Evolutionary conservation across 2,329 filamentous ascomycete species (phyloP).

Genomic region (Nakataea oryzae): DNA sequence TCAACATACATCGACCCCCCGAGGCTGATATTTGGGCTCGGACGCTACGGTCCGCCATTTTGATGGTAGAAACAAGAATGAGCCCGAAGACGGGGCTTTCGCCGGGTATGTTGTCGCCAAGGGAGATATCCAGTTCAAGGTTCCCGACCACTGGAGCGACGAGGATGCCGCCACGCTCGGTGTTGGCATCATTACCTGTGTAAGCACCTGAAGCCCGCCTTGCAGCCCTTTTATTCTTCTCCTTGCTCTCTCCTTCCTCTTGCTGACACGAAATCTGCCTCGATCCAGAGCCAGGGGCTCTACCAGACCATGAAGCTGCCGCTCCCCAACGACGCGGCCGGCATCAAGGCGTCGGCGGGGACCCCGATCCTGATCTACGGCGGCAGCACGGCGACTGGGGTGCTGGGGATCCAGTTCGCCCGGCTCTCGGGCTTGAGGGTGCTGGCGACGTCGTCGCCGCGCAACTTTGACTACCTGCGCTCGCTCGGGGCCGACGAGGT

Average conservation of each 20-base stretch:
- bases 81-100: slow-evolving; percentile 32
- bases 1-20: neutral
- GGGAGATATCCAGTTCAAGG: slow-evolving; percentile 28
- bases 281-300: slow-evolving; percentile 30
- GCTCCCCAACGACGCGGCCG: slow-evolving; percentile 15
- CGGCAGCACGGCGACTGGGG: slow-evolving; percentile 43
- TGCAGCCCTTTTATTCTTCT: neutral
- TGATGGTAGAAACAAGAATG: slow-evolving; percentile 17
- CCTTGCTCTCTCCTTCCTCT: neutral
- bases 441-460: slow-evolving; percentile 25
- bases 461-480: slow-evolving; percentile 26
- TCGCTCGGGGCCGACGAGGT: slow-evolving; percentile 31
- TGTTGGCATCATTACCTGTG: slow-evolving; percentile 28
- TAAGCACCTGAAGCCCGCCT: slow-evolving; percentile 9
- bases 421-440: slow-evolving; percentile 28
- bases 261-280: neutral
- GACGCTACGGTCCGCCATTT: too few relatives aligned
- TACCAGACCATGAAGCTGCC: slow-evolving; percentile 34
- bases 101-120: slow-evolving; percentile 26
- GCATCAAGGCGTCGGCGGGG: slow-evolving; percentile 15
- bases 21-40: neutral
- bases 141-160: slow-evolving; percentile 32
- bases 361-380: slow-evolving; percentile 33
- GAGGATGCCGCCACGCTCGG: slow-evolving; percentile 33
- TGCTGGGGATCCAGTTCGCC: slow-evolving; percentile 35